A percentile compares a stretch with the other conserved stretches of the same genome.
These are phyloP conservation scores for Avena sativa DNA, from an alignment of 176 grass and related monocot genomes.

Conservation along the genomic window DNA sequence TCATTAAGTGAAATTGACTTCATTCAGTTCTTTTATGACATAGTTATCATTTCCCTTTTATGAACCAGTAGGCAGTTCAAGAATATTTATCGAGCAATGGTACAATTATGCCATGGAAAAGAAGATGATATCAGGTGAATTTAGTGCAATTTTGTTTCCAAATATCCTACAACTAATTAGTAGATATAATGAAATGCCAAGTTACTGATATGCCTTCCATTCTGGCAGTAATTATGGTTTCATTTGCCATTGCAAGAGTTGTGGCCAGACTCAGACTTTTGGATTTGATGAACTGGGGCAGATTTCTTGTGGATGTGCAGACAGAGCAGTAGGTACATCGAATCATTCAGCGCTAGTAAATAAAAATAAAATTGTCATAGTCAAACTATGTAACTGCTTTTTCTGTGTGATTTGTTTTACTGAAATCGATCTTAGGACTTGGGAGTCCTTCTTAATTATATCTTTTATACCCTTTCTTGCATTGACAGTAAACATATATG, in stretches of 20 bases:
- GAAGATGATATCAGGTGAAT: conserved; percentile 68
- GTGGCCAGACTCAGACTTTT: conserved; percentile 83
- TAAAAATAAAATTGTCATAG: conserved; percentile 2
- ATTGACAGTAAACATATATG: background rate
- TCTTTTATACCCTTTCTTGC: background rate
- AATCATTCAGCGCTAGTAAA: conserved; percentile 14
- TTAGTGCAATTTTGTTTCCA: conserved; percentile 21
- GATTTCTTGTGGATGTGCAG: conserved; percentile 74
- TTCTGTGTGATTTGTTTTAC: conserved; percentile 3
- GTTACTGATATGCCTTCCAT: conserved; percentile 34
- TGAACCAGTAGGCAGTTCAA: conserved; percentile 7
- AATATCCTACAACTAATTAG: conserved; percentile 15
- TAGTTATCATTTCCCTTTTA: background rate
- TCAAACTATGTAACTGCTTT: background rate
- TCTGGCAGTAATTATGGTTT: conserved; percentile 83
- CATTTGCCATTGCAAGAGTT: conserved; percentile 79
- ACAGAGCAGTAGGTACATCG: conserved; percentile 64
- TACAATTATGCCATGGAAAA: conserved; percentile 65
- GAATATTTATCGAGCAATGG: conserved; percentile 81
- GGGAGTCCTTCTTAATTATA: background rate
- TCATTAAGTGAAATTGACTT: background rate
- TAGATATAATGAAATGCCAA: conserved; percentile 10
- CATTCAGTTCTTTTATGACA: background rate
- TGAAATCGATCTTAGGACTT: background rate
- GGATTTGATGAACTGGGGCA: conserved; percentile 82